Conservation (phyloP, 176 grass and related monocot genomes). For the maize (Zea mays) region Zm-B73-REFERENCE-NAM-5.0 NC_050100.1:2435001-2435500, state of each 20-base stretch:
- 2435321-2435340: slow-evolving; percentile 79
- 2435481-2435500: slow-evolving; percentile 9
- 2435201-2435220: too few relatives aligned
- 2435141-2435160: too few relatives aligned
- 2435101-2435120: too few relatives aligned
- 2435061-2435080: too few relatives aligned
- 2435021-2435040: too few relatives aligned
- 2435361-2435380: neutral
- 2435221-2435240: slow-evolving; percentile 84
- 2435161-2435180: too few relatives aligned
- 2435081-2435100: too few relatives aligned
- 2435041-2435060: too few relatives aligned
- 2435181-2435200: too few relatives aligned
- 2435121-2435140: too few relatives aligned
- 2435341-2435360: neutral
- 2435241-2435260: slow-evolving; percentile 80
- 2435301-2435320: slow-evolving; percentile 89
- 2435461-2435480: neutral
- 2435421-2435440: neutral
- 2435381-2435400: neutral
- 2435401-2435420: neutral
- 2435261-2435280: slow-evolving; percentile 81
- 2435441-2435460: neutral
- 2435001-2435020: too few relatives aligned
- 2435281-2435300: slow-evolving; percentile 74